These are phyloP conservation scores for Colletotrichum tofieldiae DNA, from an alignment of 2,329 filamentous ascomycete species.

Conservation along the genomic window DNA sequence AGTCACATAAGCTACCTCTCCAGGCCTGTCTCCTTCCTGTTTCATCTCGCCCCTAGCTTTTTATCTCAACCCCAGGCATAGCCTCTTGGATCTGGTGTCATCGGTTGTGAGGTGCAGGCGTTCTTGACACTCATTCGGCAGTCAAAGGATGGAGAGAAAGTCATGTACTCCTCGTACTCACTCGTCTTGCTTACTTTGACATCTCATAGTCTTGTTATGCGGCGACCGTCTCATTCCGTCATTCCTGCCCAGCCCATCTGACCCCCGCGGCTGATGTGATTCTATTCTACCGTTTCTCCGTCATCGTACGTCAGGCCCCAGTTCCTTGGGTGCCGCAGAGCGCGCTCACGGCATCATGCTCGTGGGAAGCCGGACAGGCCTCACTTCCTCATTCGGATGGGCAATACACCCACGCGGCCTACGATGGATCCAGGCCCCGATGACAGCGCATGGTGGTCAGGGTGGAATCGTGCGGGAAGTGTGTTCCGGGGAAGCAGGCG, in stretches of 20 bases:
- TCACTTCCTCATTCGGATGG: slow-evolving; percentile 34
- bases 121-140: background rate
- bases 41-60: background rate
- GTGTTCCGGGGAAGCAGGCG: slow-evolving; percentile 58
- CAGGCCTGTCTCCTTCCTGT: background rate
- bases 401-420: slow-evolving; percentile 36
- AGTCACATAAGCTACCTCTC: background rate
- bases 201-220: slow-evolving; percentile 25
- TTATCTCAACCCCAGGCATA: background rate
- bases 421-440: slow-evolving; percentile 54
- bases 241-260: slow-evolving; percentile 12
- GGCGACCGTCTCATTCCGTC: slow-evolving; percentile 17
- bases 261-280: slow-evolving; percentile 35
- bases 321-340: slow-evolving; percentile 32
- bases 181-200: slow-evolving; percentile 17
- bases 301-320: slow-evolving; percentile 44
- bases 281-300: slow-evolving; percentile 34
- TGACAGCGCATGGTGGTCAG: slow-evolving; percentile 50
- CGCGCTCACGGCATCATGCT: slow-evolving; percentile 18
- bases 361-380: slow-evolving; percentile 28
- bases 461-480: slow-evolving; percentile 56
- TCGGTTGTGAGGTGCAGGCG: background rate
- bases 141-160: slow-evolving; percentile 1
- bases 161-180: slow-evolving; percentile 14
- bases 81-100: background rate